Percentiles rank a stretch among this genome's conserved stretches.
These are phyloP conservation scores for Fusarium heterosporum DNA, from an alignment of 2,329 filamentous ascomycete species.

Conservation along the genomic window DNA sequence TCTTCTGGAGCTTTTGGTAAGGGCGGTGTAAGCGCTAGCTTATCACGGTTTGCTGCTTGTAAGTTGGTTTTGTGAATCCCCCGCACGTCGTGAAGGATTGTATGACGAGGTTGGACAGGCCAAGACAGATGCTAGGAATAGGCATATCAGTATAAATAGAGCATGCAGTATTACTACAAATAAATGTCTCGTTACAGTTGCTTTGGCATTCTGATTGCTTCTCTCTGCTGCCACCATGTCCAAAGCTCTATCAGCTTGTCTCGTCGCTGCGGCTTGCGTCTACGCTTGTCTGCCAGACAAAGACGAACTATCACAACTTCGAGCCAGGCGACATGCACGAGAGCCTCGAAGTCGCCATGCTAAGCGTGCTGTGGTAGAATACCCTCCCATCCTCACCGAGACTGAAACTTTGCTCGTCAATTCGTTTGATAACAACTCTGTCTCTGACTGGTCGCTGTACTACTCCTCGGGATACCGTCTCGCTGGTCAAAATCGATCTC, in stretches of 20 bases:
- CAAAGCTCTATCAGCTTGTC: slow-evolving; percentile 15
- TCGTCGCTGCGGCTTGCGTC: slow-evolving; percentile 30
- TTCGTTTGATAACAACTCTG: slow-evolving; percentile 31
- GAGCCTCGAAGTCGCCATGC: slow-evolving; percentile 5
- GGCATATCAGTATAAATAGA: slow-evolving; percentile 9
- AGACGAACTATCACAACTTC: slow-evolving; percentile 18
- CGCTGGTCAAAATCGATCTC: slow-evolving; percentile 29
- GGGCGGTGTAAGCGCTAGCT: slow-evolving; percentile 34
- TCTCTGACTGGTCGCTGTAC: slow-evolving; percentile 37
- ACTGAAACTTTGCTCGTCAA: slow-evolving; percentile 23
- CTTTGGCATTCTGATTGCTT: background rate
- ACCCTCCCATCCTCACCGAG: slow-evolving; percentile 11
- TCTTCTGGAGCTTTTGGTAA: slow-evolving; percentile 14
- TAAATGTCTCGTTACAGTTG: background rate
- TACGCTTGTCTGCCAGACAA: slow-evolving; percentile 35
- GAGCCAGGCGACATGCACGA: slow-evolving; percentile 7
- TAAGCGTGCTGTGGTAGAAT: slow-evolving; percentile 21
- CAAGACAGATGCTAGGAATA: background rate
- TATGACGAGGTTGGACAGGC: background rate
- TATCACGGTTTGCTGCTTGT: background rate
- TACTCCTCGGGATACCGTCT: slow-evolving; percentile 39
- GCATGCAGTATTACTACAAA: background rate
- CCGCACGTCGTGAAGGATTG: slow-evolving; percentile 4
- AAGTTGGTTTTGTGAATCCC: background rate
- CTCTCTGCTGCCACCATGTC: slow-evolving; percentile 11